Conservation (phyloP, 495 filamentous ascomycete species). For the Penicillium canariense region DNA sequence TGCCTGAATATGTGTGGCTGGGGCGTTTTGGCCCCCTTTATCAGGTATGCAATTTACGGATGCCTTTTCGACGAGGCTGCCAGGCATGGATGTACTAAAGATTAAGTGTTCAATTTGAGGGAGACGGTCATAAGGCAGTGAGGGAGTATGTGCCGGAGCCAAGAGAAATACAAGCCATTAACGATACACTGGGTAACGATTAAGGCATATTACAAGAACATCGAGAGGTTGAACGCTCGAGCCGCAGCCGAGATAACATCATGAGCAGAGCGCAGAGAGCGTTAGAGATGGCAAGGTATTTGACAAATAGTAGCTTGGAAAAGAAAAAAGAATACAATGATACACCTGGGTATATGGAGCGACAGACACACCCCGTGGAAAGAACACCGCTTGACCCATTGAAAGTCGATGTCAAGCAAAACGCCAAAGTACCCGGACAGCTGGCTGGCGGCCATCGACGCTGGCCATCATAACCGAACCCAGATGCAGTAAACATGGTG, state of each 20-base stretch:
- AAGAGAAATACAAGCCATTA: no score
- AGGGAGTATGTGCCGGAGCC: background rate
- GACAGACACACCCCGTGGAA: conserved; percentile 17
- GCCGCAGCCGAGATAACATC: background rate
- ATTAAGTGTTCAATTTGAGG: no score
- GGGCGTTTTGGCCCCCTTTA: background rate
- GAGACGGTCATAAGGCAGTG: no score
- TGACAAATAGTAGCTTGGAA: background rate
- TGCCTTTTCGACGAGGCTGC: background rate
- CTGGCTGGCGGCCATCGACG: background rate
- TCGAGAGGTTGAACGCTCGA: background rate
- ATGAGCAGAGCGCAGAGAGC: background rate
- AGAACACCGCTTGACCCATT: conserved; percentile 27
- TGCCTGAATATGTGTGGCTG: conserved; percentile 7
- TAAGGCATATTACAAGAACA: background rate
- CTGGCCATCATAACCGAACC: conserved; percentile 8
- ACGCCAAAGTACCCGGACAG: conserved; percentile 18
- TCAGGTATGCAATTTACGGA: background rate
- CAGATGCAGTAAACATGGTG: conserved; percentile 15
- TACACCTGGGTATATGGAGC: conserved; percentile 28
- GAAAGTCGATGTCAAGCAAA: conserved; percentile 19
- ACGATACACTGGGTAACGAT: background rate
- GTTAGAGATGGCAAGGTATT: conserved; percentile 4
- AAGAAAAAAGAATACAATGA: conserved; percentile 10
- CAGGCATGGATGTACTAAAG: background rate